Evolutionary conservation across 2,329 filamentous ascomycete genomes (phyloP).

Genomic region (Pseudocercospora cruenta): DNA sequence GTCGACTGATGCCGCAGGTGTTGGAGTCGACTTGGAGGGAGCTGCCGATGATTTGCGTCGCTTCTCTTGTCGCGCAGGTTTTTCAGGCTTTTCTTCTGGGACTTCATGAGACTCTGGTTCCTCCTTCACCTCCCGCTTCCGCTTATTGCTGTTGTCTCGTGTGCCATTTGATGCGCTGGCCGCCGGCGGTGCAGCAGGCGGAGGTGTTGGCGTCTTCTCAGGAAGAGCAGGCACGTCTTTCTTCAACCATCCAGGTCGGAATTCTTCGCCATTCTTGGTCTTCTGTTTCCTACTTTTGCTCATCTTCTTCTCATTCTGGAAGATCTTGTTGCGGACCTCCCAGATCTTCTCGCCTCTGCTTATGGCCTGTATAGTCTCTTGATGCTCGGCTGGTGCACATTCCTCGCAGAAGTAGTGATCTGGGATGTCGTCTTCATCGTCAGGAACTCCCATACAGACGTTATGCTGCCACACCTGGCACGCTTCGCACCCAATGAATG

Average conservation of each 20-base stretch:
- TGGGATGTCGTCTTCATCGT: conserved; percentile 72
- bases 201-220: conserved; percentile 12
- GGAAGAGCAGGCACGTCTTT: conserved; percentile 30
- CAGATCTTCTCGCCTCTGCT: conserved; percentile 82
- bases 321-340: conserved; percentile 56
- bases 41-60: conserved; percentile 40
- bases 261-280: conserved; percentile 37
- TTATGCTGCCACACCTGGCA: conserved; percentile 98
- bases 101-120: conserved; percentile 22
- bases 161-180: neutral
- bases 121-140: conserved; percentile 36
- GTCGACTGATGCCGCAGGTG: conserved; percentile 28
- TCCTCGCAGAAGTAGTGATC: conserved; percentile 91
- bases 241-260: conserved; percentile 38
- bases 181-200: conserved; percentile 12
- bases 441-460: conserved; percentile 86
- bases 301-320: conserved; percentile 62
- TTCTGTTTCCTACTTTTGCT: conserved; percentile 62
- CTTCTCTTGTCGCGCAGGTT: conserved; percentile 37
- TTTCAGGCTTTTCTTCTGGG: conserved; percentile 27
- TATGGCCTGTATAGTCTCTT: conserved; percentile 76
- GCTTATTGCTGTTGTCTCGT: conserved; percentile 35
- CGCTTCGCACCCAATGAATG: conserved; percentile 94
- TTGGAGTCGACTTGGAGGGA: conserved; percentile 17
- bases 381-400: conserved; percentile 83